phyloP scores from a whole-genome alignment of 306 rosid genomes.

The Vicia villosa region DNA sequence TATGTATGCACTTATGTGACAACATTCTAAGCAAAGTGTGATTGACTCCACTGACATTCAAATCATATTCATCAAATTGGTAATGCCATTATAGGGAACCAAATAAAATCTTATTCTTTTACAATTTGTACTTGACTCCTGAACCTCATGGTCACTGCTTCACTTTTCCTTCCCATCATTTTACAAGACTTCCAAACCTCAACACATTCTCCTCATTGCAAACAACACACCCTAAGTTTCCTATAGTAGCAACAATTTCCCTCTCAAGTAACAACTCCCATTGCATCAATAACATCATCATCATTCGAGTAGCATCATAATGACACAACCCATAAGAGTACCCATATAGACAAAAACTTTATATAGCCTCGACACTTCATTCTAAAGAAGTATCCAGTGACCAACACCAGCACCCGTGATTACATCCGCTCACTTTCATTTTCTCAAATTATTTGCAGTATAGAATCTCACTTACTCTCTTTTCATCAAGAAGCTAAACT shows the following conservation, averaged over 20 bases:
- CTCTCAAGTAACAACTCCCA: neutral
- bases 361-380: neutral
- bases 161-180: neutral
- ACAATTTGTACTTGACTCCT: neutral
- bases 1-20: neutral
- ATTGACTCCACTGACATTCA: neutral
- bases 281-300: conserved; percentile 3
- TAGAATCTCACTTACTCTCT: neutral
- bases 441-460: neutral
- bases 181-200: neutral
- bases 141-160: conserved; percentile 14
- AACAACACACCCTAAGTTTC: conserved; percentile 1
- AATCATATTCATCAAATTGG: conserved; percentile 6
- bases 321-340: neutral
- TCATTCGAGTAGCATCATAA: neutral
- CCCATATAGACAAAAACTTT: neutral
- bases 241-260: neutral
- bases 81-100: neutral
- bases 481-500: conserved; percentile 14
- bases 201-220: neutral
- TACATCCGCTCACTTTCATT: neutral
- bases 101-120: conserved; percentile 12
- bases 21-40: neutral
- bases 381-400: neutral
- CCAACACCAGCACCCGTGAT: neutral